Conservation (phyloP, 2,329 filamentous ascomycete species). For the Botrytis fabae region DNA sequence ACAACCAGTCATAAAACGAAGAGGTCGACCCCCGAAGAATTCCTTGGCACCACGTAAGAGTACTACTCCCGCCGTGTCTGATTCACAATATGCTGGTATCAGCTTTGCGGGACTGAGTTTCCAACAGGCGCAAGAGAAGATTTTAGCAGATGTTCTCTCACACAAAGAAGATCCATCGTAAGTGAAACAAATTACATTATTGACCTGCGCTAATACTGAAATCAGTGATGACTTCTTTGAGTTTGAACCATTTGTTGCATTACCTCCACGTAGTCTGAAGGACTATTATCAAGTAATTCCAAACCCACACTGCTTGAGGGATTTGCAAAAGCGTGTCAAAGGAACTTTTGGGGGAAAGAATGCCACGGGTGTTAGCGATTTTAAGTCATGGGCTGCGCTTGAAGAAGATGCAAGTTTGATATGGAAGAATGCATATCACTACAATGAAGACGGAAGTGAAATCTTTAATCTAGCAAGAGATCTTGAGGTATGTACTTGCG, state of each 20-base stretch:
- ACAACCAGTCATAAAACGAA: constrained; percentile 28
- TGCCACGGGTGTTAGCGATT: constrained; percentile 61
- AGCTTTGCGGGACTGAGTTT: constrained; percentile 73
- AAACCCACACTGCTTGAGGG: constrained; percentile 76
- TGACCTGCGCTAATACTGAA: constrained; percentile 8
- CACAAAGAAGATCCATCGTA: constrained; percentile 67
- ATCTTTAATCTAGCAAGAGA: constrained; percentile 76
- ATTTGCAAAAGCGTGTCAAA: constrained; percentile 73
- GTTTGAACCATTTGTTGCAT: constrained; percentile 72
- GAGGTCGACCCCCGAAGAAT: constrained; percentile 35
- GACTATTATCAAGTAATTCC: constrained; percentile 87
- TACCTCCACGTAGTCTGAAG: constrained; percentile 71
- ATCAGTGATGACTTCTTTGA: constrained; percentile 66
- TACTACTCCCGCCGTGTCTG: constrained; percentile 47
- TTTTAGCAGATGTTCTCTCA: constrained; percentile 70
- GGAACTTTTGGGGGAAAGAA: constrained; percentile 70
- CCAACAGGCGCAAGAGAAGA: constrained; percentile 83
- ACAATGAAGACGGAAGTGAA: constrained; percentile 89
- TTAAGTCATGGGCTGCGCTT: constrained; percentile 80
- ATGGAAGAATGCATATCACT: constrained; percentile 85
- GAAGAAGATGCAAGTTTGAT: constrained; percentile 78
- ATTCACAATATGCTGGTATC: constrained; percentile 55
- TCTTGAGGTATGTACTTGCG: constrained; percentile 63
- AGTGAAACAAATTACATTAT: constrained; percentile 35
- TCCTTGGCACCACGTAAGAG: constrained; percentile 41